Evolutionary conservation across 2,329 filamentous ascomycete species (phyloP), one percentile per base, ranked within the genome.

Genomic region (Coniella vitis): DNA sequence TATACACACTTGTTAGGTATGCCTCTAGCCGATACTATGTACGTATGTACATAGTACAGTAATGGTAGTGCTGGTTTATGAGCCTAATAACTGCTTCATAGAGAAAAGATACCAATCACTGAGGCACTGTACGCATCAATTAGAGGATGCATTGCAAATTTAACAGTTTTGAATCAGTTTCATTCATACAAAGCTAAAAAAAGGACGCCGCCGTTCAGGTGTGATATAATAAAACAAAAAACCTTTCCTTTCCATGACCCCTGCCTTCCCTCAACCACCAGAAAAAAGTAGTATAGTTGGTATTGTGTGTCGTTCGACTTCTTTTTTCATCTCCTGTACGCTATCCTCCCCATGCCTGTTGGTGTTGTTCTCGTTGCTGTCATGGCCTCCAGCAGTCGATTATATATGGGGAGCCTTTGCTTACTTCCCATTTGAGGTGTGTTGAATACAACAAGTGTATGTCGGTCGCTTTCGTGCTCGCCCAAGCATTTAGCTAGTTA

Each of bases 151-250:
- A n/a, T n/a, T n/a, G n/a, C 4, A 40, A 17, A 20, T 21, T 13
- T 16, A 29, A 16, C 31, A 52, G 49, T 51, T 53, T 61, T n/a
- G 60, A 54, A 46, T 58, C 60, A 47, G 51, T 63, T 63, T 54
- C 60, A 60, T 65, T 67, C 66, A 57, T 67, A 68, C 64, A 68
- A 29, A 58, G 56, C 53, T 55, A 60, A 53, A 51, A 57, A 60
- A 60, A 55, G 21, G 39, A 51, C 38, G 32, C 45, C 43, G 47
- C 43, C 44, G 45, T 39, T 48, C 44, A 25, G 22, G 44, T 42
- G 51, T 47, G 36, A 48, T 51, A 44, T 51, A 47, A 47, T 47
- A 40, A 46, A 29, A 32, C 48, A 47, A 56, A 61, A 61, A 58
- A 35, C 52, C 56, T 48, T 51, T 39, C 51, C 21, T 29, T 32